Base-by-base conservation (phyloP, 2,329 filamentous ascomycete species). In the Raffaelea arxii region DNA sequence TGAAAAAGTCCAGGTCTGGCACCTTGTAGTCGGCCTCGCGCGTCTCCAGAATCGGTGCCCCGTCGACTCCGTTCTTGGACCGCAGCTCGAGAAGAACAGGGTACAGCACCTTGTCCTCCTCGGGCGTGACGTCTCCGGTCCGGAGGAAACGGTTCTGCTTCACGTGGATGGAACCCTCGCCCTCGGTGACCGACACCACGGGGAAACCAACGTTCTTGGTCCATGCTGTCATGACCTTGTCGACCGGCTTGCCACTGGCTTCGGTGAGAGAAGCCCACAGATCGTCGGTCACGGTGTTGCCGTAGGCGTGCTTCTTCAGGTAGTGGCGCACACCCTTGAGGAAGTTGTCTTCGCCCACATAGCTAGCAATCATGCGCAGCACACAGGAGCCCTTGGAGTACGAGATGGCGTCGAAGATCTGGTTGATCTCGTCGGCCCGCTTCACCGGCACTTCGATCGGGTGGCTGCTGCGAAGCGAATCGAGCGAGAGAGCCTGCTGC, bases 331-430 rank as follows among this genome's bases (percentile, higher is more conserved):
- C 84, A 60, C 91, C 91, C 62, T 96, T 86, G 61, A 97, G 80
- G 74, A 97, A 97, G 18, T 79, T 74, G 38, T 96, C 88, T 64
- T 97, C 91, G 43, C 91, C 91, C 22, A 97, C 73, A 59, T 94
- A 94, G 54, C 89, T 94, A 19, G 91, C 95, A 54, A 97, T 90
- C 91, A 97, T 97, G 60, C 91, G 86, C 51, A 97, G 75, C 27
- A 97, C 90, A 57, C 89, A 94, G 11, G 90, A 96, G 18, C 91
- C 91, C 71, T 97, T 97, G 47, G 88, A 90, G 68, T 97, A 97
- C 1, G 91, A 96, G 55, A 97, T 97, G 52, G 89, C 87, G 62
- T 97, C 91, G 57, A 97, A 97, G 56, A 97, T 97, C 68, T 97
- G 90, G 67, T 95, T 95, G 63, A 97, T 90, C 66, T 97, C 89